A percentile compares a stretch with the other conserved stretches of the same genome.
Evolutionary conservation across 495 filamentous ascomycete species (phyloP).

Genomic region (Lasiosphaeria hispida): DNA sequence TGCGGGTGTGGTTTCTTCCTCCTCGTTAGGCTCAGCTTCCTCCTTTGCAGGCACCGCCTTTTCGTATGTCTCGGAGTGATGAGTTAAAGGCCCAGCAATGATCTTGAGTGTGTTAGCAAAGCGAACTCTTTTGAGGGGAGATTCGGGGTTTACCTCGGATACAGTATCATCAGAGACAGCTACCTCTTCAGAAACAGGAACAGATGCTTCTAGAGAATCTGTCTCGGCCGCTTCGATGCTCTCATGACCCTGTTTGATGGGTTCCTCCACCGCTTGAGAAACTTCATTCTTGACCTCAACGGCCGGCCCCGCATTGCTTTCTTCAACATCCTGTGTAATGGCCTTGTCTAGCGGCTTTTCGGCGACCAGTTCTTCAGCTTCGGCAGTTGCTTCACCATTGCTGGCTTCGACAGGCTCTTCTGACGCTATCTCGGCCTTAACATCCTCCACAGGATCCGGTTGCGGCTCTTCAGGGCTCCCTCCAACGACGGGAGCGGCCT

Average conservation of each 20-base stretch:
- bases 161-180: neutral
- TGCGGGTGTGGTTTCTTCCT: constrained; percentile 8
- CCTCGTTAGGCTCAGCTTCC: constrained; percentile 14
- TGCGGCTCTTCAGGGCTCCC: too few species aligned
- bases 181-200: constrained; percentile 1
- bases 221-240: constrained; percentile 1
- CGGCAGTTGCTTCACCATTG: neutral
- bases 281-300: neutral
- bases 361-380: neutral
- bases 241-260: constrained; percentile 8
- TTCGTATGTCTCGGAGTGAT: constrained; percentile 9
- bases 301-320: constrained; percentile 1
- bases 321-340: neutral
- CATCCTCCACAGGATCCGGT: too few species aligned
- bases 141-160: constrained; percentile 13
- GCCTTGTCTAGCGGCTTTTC: neutral
- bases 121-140: constrained; percentile 14
- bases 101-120: constrained; percentile 17
- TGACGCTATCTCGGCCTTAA: neutral
- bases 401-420: neutral
- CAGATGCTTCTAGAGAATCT: neutral
- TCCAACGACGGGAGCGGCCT: too few species aligned
- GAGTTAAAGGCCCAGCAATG: constrained; percentile 11
- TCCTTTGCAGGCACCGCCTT: neutral
- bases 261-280: neutral